These are phyloP conservation scores for Ustilago cynodontis DNA, from an alignment of 1,284 basidiomycete species.

Conservation along the genomic window DNA sequence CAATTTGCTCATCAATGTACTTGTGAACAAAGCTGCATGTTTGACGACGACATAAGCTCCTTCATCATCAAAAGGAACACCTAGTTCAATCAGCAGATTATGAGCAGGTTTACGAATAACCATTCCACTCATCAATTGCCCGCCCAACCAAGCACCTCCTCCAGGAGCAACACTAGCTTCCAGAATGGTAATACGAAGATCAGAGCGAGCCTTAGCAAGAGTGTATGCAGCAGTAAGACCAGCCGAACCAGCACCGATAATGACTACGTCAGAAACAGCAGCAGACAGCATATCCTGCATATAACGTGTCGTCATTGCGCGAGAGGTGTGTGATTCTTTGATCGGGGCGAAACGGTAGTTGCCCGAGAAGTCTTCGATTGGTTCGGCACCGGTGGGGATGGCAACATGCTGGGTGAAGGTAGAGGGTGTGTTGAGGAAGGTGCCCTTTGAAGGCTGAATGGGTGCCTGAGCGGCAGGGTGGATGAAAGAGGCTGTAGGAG, in stretches of 20 bases:
- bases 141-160: constrained; percentile 72
- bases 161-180: constrained; percentile 87
- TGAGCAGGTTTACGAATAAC: constrained; percentile 85
- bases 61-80: constrained; percentile 84
- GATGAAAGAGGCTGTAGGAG: constrained; percentile 57
- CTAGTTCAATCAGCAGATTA: constrained; percentile 79
- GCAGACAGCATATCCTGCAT: constrained; percentile 65
- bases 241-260: constrained; percentile 83
- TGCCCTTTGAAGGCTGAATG: constrained; percentile 40
- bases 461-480: constrained; percentile 9
- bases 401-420: constrained; percentile 51
- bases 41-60: constrained; percentile 74
- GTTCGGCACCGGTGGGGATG: constrained; percentile 61
- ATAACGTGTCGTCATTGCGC: constrained; percentile 66
- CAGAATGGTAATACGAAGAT: constrained; percentile 83
- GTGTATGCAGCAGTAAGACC: constrained; percentile 83
- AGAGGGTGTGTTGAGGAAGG: constrained; percentile 10
- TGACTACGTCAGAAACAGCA: constrained; percentile 81
- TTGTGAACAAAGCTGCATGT: constrained; percentile 75
- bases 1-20: constrained; percentile 81
- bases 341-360: constrained; percentile 66
- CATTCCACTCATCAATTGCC: constrained; percentile 87
- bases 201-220: constrained; percentile 77
- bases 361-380: constrained; percentile 63
- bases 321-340: constrained; percentile 64